Evolutionary conservation across 139 green algal species (phyloP).

Genomic region (Chlorella sp.): DNA sequence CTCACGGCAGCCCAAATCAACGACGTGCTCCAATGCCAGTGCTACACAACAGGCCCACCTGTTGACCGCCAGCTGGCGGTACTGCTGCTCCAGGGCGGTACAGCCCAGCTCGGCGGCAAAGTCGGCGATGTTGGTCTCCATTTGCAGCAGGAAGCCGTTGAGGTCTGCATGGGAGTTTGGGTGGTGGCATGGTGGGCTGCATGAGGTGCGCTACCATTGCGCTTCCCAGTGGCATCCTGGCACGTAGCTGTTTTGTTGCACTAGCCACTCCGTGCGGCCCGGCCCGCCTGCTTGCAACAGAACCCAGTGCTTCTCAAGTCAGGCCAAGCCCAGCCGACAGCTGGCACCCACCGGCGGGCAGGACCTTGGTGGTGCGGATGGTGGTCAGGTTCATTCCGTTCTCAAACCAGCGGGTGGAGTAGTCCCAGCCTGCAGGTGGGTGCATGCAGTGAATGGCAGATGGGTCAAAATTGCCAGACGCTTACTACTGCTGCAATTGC

Average conservation of each 20-base stretch:
- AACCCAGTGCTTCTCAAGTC: no score
- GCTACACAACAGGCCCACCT: background rate
- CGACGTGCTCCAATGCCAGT: background rate
- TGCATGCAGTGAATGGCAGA: background rate
- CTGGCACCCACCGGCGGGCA: constrained; percentile 91
- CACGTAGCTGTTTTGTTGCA: no score
- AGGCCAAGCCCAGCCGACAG: no score
- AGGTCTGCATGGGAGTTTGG: constrained; percentile 88
- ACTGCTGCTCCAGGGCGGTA: background rate
- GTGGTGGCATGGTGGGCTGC: no score
- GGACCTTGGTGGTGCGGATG: constrained; percentile 82
- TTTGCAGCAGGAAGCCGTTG: constrained; percentile 83
- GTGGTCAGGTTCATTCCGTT: constrained; percentile 55
- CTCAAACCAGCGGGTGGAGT: constrained; percentile 78
- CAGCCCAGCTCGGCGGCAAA: constrained; percentile 45
- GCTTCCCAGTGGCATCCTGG: no score
- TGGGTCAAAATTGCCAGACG: background rate
- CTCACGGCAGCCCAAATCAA: background rate
- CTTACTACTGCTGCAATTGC: no score
- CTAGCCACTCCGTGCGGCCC: no score
- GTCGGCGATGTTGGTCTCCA: constrained; percentile 55
- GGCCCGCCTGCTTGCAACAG: no score
- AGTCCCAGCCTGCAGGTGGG: constrained; percentile 92
- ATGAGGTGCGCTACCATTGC: no score
- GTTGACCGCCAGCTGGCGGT: constrained; percentile 11